Evolutionary conservation across 192 early-diverging fungal species (phyloP), one percentile per base, ranked within the genome.

Genomic region (Backusella tarrabulga): DNA sequence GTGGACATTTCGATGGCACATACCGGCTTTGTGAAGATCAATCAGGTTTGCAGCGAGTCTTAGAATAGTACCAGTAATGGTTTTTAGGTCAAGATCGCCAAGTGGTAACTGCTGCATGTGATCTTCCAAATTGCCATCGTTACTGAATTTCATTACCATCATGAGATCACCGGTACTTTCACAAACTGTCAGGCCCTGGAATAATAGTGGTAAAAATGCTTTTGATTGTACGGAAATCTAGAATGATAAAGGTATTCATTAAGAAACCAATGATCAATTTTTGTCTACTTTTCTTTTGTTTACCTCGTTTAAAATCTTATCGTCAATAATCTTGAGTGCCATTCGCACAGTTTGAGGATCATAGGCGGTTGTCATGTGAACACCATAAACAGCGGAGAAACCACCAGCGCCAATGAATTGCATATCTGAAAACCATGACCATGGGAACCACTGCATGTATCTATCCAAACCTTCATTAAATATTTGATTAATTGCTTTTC

Each of bases 111-210:
- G 76, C 21, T 81, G 81, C 72, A 83, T 77, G 67, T 79, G 76
- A 26, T 77, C 71, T 50, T 75, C 75, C 2, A 85, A 44, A 68
- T 85, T 78, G 0, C 84, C 84, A 68, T 73, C 78, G 7, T 76
- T 73, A 21, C 76, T 79, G 67, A 83, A 80, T 36, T 83, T 80
- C 77, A 83, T 83, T 6, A 85, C 79, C 77, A 85, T 78, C 79
- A 85, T 83, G 15, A 85, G 46, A 34, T 85, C 81, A 2, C 81
- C 77, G 0, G 77, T 81, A 11, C 67, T 80, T 56, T 80, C 81
- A 32, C 74, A 78, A n/a, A 81, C 79, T 69, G 84, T 85, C 7
- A 85, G 67, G 3, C 84, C 84, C 63, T 85, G 74, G 52, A 83
- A 84, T 60, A 79, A 50, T 1, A 77, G 41, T 67, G 68, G 77